Base-by-base conservation (phyloP, 148 eudicot genomes). In the Chenopodium berlandieri region DNA sequence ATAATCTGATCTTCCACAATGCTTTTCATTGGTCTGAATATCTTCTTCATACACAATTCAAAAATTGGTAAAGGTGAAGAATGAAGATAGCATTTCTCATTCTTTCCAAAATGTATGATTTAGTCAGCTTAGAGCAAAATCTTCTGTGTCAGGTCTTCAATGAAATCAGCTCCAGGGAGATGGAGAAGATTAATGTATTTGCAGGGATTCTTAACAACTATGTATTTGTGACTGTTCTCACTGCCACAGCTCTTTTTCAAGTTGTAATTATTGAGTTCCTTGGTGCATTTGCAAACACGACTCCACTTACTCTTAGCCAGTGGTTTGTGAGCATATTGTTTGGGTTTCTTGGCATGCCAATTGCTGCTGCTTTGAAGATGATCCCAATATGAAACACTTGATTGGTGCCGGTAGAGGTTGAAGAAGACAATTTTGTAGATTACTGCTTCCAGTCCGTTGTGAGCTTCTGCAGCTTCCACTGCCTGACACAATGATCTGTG, bases 301-400 rank as follows among this genome's bases (percentile, higher is more conserved):
- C 75, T 78, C 94, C 97, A 30, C 94, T 93, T 31, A 89, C 91
- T 65, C 78, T 70, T 70, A 81, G 76, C 37, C 94, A 90, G 62
- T 93, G 97, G 97, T 82, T 83, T 60, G 79, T 87, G 34, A 87
- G 94, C 60, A 75, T 93, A 75, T 64, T 78, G 37, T 75, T 92
- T 2, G 97, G 97, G n/a, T 90, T 93, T 78, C 91, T 92, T 56
- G 92, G 95, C 67, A 92, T 93, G 97, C 97, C 97, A 16, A 82
- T 92, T 48, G 94, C 97, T 66, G 97, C 95, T 83, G 88, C 86
- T 4, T 58, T 93, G 20, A 93, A 93, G 90, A 85, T 87, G 91
- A 89, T 93, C 76, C 91, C 94, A 4, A 90, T 91, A 80, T 73
- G 70, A 80, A 60, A 2, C 48, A 7, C 63, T 34, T 78, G 64